These are phyloP conservation scores for Henckelia pumila DNA, from an alignment of 257 asterid species.

Conservation along the genomic window DNA sequence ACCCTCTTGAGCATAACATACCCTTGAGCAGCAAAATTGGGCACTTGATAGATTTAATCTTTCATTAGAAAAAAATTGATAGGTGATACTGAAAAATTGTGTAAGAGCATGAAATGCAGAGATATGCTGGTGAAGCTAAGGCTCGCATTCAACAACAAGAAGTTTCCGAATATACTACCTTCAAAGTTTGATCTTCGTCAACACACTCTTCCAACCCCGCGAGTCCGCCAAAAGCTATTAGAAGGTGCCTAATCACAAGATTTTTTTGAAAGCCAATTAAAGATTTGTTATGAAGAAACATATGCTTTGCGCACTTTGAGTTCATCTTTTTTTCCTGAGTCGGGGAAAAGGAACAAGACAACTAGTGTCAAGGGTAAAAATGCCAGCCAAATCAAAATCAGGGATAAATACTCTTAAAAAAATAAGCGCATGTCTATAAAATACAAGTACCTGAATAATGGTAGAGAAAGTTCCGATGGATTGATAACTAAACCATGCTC, in stretches of 20 bases:
- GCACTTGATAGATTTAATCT: not conserved
- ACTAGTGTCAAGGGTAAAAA: not conserved
- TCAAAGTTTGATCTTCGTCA: constrained; percentile 66
- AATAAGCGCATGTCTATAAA: not conserved
- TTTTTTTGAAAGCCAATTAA: not conserved
- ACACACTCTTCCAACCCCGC: constrained; percentile 97
- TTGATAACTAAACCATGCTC: constrained; percentile 70
- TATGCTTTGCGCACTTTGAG: not conserved
- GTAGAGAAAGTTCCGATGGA: constrained; percentile 70
- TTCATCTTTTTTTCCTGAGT: not conserved
- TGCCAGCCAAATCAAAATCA: not conserved
- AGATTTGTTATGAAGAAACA: not conserved
- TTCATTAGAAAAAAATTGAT: not conserved
- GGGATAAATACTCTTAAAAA: not conserved
- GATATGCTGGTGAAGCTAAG: not conserved
- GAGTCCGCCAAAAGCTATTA: constrained; percentile 97
- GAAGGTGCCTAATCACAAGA: constrained; percentile 62
- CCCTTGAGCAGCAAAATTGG: not conserved
- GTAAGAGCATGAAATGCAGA: not conserved
- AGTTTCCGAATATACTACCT: constrained; percentile 40
- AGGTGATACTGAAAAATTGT: not conserved
- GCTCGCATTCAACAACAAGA: not conserved
- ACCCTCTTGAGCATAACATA: not conserved
- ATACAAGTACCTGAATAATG: constrained; percentile 61
- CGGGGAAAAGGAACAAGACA: not conserved